Conservation (phyloP, 2,329 filamentous ascomycete genomes). For the Lasiodiplodia hormozganensis region DNA sequence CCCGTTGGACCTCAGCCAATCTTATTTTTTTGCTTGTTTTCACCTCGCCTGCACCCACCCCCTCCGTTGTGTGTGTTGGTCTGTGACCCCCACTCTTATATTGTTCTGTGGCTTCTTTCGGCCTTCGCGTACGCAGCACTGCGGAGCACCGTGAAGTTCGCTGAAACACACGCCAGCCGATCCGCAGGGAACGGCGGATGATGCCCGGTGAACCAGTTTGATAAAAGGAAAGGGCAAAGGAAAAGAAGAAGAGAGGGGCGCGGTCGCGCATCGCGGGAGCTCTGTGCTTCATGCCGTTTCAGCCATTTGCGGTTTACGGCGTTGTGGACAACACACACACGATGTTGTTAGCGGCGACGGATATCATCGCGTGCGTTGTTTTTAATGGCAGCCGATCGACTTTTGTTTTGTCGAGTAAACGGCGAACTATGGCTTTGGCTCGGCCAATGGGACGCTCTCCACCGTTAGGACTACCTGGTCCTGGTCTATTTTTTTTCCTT, state of each 20-base stretch:
- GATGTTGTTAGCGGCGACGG: neutral
- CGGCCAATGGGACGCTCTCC: neutral
- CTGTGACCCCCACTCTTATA: neutral
- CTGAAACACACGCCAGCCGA: neutral
- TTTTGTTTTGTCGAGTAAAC: no score
- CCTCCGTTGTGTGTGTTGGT: neutral
- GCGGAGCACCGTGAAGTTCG: neutral
- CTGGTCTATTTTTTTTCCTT: no score
- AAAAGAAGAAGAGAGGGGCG: neutral
- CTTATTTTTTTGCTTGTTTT: neutral
- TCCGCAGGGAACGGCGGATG: neutral
- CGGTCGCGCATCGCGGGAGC: neutral
- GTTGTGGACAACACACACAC: neutral
- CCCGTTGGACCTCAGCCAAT: neutral
- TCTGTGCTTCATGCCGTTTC: constrained; percentile 21
- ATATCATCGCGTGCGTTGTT: neutral
- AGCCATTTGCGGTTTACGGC: constrained; percentile 4
- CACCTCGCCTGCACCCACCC: neutral
- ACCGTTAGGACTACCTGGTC: no score
- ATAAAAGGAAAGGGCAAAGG: neutral
- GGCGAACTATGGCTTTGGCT: no score
- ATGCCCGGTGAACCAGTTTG: neutral
- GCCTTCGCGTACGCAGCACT: neutral
- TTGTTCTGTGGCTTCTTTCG: neutral
- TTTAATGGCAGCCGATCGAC: no score